Evolutionary conservation across 768 basidiomycete genomes (phyloP).

Genomic region (Rhodotorula toruloides): DNA sequence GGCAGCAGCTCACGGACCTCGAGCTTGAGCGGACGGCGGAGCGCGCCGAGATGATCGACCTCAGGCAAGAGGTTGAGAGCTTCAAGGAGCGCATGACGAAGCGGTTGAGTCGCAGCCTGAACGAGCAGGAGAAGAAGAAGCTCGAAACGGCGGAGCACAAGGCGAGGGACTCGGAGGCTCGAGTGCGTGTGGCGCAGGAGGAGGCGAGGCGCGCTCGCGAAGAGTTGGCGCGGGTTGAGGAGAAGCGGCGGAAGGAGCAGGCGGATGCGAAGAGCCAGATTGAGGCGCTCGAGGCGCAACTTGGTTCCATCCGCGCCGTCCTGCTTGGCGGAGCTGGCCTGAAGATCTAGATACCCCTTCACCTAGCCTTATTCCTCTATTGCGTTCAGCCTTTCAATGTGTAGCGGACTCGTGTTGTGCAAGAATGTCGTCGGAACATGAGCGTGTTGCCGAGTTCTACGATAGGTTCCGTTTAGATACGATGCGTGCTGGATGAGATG

Average conservation of each 20-base stretch:
- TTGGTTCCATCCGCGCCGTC: conserved; percentile 19
- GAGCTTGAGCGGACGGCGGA: conserved; percentile 21
- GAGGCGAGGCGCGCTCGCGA: not conserved
- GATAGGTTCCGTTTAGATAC: no score
- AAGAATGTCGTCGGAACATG: no score
- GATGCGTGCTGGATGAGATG: no score
- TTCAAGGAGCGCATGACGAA: conserved; percentile 16
- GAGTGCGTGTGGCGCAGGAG: not conserved
- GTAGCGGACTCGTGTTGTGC: no score
- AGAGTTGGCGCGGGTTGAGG: conserved; percentile 32
- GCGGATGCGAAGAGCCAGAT: conserved; percentile 22
- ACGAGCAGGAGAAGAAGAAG: conserved; percentile 9
- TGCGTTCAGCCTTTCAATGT: no score
- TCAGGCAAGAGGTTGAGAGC: conserved; percentile 29
- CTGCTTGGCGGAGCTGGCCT: conserved; percentile 2
- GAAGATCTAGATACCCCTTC: not conserved
- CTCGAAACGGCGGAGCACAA: conserved; percentile 14
- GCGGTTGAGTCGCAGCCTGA: not conserved
- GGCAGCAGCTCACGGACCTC: conserved; percentile 10
- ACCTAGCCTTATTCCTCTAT: not conserved
- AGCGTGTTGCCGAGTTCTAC: no score
- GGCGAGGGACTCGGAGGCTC: not conserved
- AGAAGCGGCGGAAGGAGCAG: conserved; percentile 25
- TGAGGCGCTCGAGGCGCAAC: conserved; percentile 26
- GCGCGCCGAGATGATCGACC: conserved; percentile 24